phyloP scores from a whole-genome alignment of 2,329 filamentous ascomycete genomes.

The Paramyrothecium roridum region DNA sequence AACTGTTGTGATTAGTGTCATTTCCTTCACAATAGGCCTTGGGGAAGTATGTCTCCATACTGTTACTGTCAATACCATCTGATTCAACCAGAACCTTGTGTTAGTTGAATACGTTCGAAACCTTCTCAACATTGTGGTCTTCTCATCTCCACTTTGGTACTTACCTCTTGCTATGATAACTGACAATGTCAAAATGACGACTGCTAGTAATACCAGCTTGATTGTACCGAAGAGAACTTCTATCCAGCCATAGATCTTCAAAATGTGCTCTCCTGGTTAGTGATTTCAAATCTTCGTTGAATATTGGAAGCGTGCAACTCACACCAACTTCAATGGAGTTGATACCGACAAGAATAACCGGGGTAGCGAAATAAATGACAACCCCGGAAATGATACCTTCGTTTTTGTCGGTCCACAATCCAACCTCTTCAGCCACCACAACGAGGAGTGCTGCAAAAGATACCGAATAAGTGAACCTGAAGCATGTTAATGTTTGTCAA shows the following conservation, averaged over 20 bases:
- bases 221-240: constrained; percentile 19
- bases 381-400: constrained; percentile 9
- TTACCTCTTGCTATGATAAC: constrained; percentile 12
- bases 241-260: constrained; percentile 22
- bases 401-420: constrained; percentile 16
- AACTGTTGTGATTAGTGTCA: background rate
- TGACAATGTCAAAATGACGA: constrained; percentile 11
- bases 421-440: constrained; percentile 16
- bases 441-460: constrained; percentile 21
- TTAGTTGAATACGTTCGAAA: background rate
- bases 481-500: background rate
- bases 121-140: too few species aligned
- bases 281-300: too few species aligned
- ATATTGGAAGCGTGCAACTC: background rate
- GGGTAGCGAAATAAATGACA: constrained; percentile 17
- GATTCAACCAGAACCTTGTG: background rate
- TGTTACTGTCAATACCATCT: background rate
- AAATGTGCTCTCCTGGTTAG: background rate
- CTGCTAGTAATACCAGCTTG: constrained; percentile 19
- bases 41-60: background rate
- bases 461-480: constrained; percentile 23
- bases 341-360: constrained; percentile 12
- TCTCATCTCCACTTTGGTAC: background rate
- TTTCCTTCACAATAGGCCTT: background rate
- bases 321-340: constrained; percentile 21